phyloP scores from a whole-genome alignment of 768 basidiomycete species.

The Tulasnella calospora region DNA sequence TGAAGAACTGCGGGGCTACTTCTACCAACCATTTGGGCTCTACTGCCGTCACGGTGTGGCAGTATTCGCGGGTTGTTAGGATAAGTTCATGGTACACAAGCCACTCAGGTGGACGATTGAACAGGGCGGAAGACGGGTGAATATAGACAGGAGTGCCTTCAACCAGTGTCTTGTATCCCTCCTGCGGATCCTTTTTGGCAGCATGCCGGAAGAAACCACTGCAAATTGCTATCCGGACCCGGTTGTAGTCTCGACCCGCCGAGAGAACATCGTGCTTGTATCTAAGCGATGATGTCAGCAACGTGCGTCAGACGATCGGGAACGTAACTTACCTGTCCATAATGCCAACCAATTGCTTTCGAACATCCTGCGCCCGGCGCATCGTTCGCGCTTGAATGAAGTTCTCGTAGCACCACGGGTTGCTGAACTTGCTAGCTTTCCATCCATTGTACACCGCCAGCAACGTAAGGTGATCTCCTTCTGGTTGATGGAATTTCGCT shows the following conservation, averaged over 20 bases:
- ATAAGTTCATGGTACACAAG: conserved; percentile 93
- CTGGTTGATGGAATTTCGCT: conserved; percentile 98
- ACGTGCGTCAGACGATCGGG: background rate
- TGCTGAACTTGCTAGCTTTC: conserved; percentile 93
- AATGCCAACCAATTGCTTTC: conserved; percentile 95
- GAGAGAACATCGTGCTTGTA: conserved; percentile 97
- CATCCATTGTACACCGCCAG: conserved; percentile 97
- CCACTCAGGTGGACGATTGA: conserved; percentile 97
- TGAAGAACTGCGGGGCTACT: conserved; percentile 98
- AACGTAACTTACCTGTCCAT: conserved; percentile 81
- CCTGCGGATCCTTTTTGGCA: conserved; percentile 96
- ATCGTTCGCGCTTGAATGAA: conserved; percentile 98
- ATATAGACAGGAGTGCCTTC: conserved; percentile 99
- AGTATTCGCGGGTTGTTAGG: conserved; percentile 92
- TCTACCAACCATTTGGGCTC: conserved; percentile 99
- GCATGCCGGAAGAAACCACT: conserved; percentile 98
- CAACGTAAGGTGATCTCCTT: conserved; percentile 90
- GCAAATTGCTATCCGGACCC: conserved; percentile 90
- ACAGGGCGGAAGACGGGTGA: conserved; percentile 92
- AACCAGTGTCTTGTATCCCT: conserved; percentile 96
- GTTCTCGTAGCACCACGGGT: conserved; percentile 99
- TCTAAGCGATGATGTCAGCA: conserved; percentile 38
- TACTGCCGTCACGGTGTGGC: conserved; percentile 87
- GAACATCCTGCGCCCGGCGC: conserved; percentile 93
- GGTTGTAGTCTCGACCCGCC: conserved; percentile 87